Percentiles rank a stretch among this genome's conserved stretches.
Evolutionary conservation across 2,329 filamentous ascomycete genomes (phyloP).

Genomic region (Apiospora malaysiana): DNA sequence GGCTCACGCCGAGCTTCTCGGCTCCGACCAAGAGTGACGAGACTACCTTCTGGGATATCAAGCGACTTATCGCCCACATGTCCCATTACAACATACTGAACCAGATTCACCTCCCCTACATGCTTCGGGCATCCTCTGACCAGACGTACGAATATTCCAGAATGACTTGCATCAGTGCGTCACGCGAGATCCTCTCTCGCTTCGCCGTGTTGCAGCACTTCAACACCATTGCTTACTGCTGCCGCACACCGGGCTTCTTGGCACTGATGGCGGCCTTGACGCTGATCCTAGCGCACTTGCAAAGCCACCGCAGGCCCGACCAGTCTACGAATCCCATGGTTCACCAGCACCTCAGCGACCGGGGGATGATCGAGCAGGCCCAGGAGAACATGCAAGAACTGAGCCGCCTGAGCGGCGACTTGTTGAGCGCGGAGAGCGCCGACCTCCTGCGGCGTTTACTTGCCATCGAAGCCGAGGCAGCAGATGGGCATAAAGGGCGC

Average conservation of each 20-base stretch:
- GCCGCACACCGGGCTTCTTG: conserved; percentile 45
- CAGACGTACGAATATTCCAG: conserved; percentile 41
- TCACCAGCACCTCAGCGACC: conserved; percentile 43
- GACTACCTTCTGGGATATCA: conserved; percentile 31
- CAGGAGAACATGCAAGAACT: not conserved
- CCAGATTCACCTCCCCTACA: conserved; percentile 49
- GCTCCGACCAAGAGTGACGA: conserved; percentile 22
- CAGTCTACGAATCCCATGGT: conserved; percentile 38
- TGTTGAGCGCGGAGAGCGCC: conserved; percentile 38
- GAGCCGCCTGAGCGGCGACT: conserved; percentile 36
- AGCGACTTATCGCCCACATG: conserved; percentile 45
- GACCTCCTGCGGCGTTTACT: conserved; percentile 39
- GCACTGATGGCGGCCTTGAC: conserved; percentile 43
- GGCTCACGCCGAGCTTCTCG: not conserved
- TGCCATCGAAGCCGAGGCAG: conserved; percentile 41
- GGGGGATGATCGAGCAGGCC: conserved; percentile 18
- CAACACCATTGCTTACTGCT: conserved; percentile 37
- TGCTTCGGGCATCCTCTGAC: conserved; percentile 39
- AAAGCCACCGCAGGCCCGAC: conserved; percentile 12
- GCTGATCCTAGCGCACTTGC: conserved; percentile 43
- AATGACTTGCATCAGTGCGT: conserved; percentile 45
- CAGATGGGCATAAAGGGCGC: conserved; percentile 24
- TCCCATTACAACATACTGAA: conserved; percentile 46
- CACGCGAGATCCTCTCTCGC: conserved; percentile 46
- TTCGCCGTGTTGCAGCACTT: conserved; percentile 42